Evolutionary conservation across 352 stramenopile genomes (phyloP).

Genomic region (Pythium monospermum): DNA sequence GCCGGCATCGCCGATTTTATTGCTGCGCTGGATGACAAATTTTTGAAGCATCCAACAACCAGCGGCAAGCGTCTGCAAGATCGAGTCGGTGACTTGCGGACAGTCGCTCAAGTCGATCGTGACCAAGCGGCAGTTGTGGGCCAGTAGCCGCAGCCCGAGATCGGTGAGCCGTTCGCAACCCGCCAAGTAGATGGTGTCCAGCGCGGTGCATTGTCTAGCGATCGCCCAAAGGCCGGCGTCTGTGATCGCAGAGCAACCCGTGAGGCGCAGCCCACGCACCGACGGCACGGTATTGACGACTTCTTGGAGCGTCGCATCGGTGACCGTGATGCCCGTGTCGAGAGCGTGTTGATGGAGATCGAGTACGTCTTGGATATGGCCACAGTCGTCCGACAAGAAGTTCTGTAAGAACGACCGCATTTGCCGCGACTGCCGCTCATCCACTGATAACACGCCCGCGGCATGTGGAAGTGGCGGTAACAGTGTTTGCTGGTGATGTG

Average conservation of each 20-base stretch:
- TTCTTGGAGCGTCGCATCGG: conserved; percentile 89
- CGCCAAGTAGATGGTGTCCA: conserved; percentile 76
- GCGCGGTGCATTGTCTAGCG: conserved; percentile 58
- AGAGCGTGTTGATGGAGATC: conserved; percentile 85
- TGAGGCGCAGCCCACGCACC: conserved; percentile 61
- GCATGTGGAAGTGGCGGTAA: conserved; percentile 4
- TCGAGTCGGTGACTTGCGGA: conserved; percentile 73
- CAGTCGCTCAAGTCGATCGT: conserved; percentile 85
- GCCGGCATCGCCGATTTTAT: conserved; percentile 72
- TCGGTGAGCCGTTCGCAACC: conserved; percentile 82
- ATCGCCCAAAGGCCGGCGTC: conserved; percentile 88
- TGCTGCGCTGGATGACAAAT: conserved; percentile 81
- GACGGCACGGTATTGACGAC: conserved; percentile 68
- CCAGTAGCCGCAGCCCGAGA: conserved; percentile 84
- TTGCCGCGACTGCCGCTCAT: conserved; percentile 64
- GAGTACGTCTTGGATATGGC: conserved; percentile 64
- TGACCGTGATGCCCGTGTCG: conserved; percentile 83
- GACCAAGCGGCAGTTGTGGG: conserved; percentile 82
- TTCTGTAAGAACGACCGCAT: conserved; percentile 91
- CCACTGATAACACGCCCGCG: conserved; percentile 36
- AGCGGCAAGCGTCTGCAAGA: conserved; percentile 81
- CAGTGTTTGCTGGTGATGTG: background rate
- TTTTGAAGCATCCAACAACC: conserved; percentile 83
- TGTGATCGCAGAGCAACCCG: conserved; percentile 68
- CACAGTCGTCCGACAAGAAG: conserved; percentile 78